Evolutionary conservation across 1,139 yeast genomes (phyloP).

Genomic region (Zygoascus meyerae): DNA sequence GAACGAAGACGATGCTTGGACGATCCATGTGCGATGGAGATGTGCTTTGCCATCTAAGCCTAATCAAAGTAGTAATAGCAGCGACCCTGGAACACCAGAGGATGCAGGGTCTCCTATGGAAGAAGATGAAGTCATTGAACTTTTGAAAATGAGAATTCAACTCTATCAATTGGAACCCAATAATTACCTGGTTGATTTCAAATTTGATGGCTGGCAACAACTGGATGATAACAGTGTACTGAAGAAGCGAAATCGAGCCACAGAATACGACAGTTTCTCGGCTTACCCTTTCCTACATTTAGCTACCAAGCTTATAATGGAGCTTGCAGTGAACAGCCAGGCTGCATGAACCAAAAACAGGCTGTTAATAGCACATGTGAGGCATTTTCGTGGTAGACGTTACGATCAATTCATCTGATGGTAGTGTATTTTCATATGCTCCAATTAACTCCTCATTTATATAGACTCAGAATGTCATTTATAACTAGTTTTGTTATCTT

Average conservation of each 20-base stretch:
- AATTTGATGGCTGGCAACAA: conserved; percentile 93
- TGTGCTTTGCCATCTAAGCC: conserved; percentile 47
- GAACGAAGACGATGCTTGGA: conserved; percentile 84
- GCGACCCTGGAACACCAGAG: conserved; percentile 2
- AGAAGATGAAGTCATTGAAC: conserved; percentile 46
- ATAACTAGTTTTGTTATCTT: conserved; percentile 24
- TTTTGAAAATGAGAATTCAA: conserved; percentile 97
- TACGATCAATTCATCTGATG: not conserved
- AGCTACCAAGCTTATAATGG: conserved; percentile 91
- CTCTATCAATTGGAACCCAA: conserved; percentile 93
- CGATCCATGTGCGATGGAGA: conserved; percentile 93
- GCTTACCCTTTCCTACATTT: conserved; percentile 93
- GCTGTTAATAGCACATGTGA: not conserved
- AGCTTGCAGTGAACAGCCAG: conserved; percentile 80
- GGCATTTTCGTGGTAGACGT: not conserved
- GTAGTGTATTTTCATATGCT: not conserved
- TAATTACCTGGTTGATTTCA: conserved; percentile 92
- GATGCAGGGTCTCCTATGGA: conserved; percentile 8
- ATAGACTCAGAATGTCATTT: conserved; percentile 22
- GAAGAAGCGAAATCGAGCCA: conserved; percentile 35
- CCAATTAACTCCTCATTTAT: conserved; percentile 11
- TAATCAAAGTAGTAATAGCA: conserved; percentile 12
- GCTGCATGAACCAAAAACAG: conserved; percentile 20
- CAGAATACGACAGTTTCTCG: conserved; percentile 58
- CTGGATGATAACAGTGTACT: conserved; percentile 27